These are phyloP conservation scores for Cucurbitaria berberidis DNA, from an alignment of 2,329 filamentous ascomycete genomes.

Conservation along the genomic window DNA sequence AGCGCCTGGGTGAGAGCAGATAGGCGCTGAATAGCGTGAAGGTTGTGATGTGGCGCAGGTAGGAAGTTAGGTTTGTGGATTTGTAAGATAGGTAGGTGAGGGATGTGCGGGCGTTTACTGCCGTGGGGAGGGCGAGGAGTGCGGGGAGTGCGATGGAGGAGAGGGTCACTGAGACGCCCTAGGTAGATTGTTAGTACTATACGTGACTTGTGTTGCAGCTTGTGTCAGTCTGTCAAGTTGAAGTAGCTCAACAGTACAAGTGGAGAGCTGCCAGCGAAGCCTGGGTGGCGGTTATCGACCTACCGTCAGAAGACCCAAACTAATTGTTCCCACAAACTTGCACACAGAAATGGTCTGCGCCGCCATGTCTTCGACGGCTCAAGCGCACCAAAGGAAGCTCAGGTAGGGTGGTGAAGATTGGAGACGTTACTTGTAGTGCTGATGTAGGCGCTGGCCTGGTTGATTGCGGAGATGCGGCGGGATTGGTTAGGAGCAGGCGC, in stretches of 20 bases:
- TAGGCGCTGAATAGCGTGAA: conserved; percentile 79
- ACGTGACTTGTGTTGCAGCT: neutral
- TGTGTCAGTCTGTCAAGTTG: neutral
- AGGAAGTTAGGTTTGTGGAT: conserved; percentile 60
- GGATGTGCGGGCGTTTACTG: conserved; percentile 69
- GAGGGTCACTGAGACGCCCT: conserved; percentile 91
- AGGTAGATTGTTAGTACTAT: conserved; percentile 11
- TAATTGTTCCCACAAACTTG: conserved; percentile 93
- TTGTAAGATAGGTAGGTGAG: conserved; percentile 66
- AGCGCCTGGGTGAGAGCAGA: conserved; percentile 72
- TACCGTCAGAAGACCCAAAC: conserved; percentile 86
- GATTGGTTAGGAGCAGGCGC: neutral
- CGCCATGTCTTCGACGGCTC: conserved; percentile 56
- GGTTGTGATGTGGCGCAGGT: conserved; percentile 71
- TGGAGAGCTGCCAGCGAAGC: conserved; percentile 6
- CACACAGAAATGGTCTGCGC: conserved; percentile 74
- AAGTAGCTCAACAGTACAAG: neutral
- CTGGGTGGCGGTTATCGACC: conserved; percentile 47
- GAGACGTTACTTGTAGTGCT: neutral
- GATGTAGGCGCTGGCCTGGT: conserved; percentile 6
- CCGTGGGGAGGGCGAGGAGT: conserved; percentile 79
- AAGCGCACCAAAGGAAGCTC: neutral
- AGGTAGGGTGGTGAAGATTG: neutral
- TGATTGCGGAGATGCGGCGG: conserved; percentile 26
- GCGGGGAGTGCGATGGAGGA: conserved; percentile 78